phyloP scores from a whole-genome alignment of 352 stramenopile genomes.

The Pythium biforme region DNA sequence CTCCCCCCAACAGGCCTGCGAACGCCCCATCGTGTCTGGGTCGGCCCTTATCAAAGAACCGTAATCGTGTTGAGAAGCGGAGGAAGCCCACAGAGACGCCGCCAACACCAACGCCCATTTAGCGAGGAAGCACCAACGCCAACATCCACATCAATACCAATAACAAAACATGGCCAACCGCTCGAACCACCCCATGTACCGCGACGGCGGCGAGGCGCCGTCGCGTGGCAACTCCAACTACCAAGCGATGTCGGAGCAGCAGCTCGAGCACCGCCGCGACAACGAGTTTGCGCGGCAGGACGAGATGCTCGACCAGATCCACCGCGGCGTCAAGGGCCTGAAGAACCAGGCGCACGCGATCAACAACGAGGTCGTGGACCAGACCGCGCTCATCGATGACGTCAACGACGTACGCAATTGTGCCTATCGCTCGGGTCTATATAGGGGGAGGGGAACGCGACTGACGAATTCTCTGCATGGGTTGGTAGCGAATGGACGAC shows the following conservation, averaged over 20 bases:
- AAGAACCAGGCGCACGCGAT: conserved; percentile 85
- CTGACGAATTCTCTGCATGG: conserved; percentile 3
- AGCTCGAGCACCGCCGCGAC: conserved; percentile 54
- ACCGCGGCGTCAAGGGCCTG: conserved; percentile 69
- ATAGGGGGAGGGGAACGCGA: not conserved
- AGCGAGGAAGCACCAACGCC: not conserved
- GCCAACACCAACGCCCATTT: not conserved
- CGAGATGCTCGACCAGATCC: conserved; percentile 72
- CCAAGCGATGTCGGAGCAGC: conserved; percentile 61
- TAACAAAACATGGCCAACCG: conserved; percentile 25
- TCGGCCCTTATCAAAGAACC: conserved; percentile 6
- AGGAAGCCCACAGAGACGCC: not conserved
- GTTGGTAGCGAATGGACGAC: conserved; percentile 21
- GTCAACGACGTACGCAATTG: conserved; percentile 58
- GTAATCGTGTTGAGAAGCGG: conserved; percentile 2
- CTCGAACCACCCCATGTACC: conserved; percentile 45
- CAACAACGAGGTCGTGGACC: conserved; percentile 80
- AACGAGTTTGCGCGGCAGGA: conserved; percentile 67
- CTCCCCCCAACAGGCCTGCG: too few relatives aligned
- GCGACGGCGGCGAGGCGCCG: conserved; percentile 23
- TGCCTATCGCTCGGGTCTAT: too few relatives aligned
- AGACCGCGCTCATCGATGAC: conserved; percentile 83
- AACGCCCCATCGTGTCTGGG: conserved; percentile 17
- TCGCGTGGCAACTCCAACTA: conserved; percentile 36
- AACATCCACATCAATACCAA: too few relatives aligned